Base-by-base conservation (phyloP, 2,329 filamentous ascomycete species). In the Coniochaeta ligniaria region DNA sequence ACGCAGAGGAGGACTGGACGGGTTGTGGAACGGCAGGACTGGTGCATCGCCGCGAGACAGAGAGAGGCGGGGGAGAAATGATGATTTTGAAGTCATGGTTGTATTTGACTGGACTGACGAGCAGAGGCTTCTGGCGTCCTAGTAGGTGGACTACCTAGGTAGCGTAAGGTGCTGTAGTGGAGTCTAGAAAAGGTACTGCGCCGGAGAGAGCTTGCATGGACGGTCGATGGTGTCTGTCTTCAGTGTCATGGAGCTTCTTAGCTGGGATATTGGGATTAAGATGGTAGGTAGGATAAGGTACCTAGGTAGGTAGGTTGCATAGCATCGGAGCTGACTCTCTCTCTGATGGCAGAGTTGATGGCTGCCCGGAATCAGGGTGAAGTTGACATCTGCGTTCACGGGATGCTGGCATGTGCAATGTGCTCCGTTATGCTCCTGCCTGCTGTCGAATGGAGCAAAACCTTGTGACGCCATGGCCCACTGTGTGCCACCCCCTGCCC, bases 1-100 rank as follows among this genome's bases (percentile, higher is more conserved):
- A 22, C 66, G 70, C 6, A 71, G 62, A 14, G 68, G 59, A 3
- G 65, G 63, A 28, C 63, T 68, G 14, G 65, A 59, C 41, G 60
- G 61, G 12, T 57, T 62, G 57, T 72, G 66, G 43, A 71, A 61
- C 8, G 72, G 70, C 12, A 73, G 68, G 24, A 69, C 60, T 1
- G 70, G 66, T 5, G 59, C 59, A 41, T 68, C 66, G 33, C 59
- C 54, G 56, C 67, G 66, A 1, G 66, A 64, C 50, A 71, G 60
- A 22, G 68, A 67, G 8, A 74, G 63, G 22, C 71, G 70, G 7
- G 70, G 67, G 17, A 73, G 65, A 33, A 71, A 71, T 8, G 70
- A 68, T 8, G 70, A 69, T 43, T 63, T 68, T 3, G 64, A 43
- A 1, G 69, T 58, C 70, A 71, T 71, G 31, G 16, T 60, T n/a